Evolutionary conservation across 805 yeast genomes (phyloP).

Genomic region (Blastobotrys terrestris): DNA sequence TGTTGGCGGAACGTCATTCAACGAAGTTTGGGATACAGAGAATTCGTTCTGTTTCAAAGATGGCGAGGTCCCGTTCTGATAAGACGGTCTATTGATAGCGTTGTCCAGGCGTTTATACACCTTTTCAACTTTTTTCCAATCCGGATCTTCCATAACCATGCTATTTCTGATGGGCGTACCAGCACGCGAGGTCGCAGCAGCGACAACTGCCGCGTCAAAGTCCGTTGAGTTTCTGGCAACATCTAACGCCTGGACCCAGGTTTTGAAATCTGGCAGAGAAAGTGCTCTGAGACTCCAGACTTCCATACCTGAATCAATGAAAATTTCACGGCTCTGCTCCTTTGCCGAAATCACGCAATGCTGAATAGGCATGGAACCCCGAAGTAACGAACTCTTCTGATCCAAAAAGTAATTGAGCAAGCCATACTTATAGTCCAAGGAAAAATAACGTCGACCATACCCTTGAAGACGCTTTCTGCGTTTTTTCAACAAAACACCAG

Average conservation of each 20-base stretch:
- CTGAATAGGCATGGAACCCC: constrained; percentile 89
- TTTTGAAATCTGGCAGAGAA: constrained; percentile 57
- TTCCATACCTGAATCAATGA: constrained; percentile 92
- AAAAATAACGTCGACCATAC: constrained; percentile 76
- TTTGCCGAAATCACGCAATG: constrained; percentile 80
- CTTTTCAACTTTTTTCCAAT: constrained; percentile 2
- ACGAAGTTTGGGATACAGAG: background rate
- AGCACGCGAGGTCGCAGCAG: background rate
- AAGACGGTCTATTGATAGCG: background rate
- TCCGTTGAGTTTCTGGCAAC: constrained; percentile 21
- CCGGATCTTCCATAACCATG: background rate
- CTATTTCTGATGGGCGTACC: background rate
- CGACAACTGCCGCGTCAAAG: background rate
- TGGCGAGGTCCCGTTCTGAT: background rate
- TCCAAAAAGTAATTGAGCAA: constrained; percentile 75
- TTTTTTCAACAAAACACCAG: constrained; percentile 72
- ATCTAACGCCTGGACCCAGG: constrained; percentile 81
- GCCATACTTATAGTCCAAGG: constrained; percentile 75
- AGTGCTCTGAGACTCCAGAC: constrained; percentile 81
- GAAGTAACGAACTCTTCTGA: constrained; percentile 60
- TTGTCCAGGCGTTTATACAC: constrained; percentile 9
- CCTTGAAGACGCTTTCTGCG: constrained; percentile 83
- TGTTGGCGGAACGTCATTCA: background rate
- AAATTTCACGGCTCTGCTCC: constrained; percentile 57
- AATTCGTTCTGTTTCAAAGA: background rate